Evolutionary conservation across 164 flowering plant genomes (phyloP).

Genomic region (Buxus sempervirens): DNA sequence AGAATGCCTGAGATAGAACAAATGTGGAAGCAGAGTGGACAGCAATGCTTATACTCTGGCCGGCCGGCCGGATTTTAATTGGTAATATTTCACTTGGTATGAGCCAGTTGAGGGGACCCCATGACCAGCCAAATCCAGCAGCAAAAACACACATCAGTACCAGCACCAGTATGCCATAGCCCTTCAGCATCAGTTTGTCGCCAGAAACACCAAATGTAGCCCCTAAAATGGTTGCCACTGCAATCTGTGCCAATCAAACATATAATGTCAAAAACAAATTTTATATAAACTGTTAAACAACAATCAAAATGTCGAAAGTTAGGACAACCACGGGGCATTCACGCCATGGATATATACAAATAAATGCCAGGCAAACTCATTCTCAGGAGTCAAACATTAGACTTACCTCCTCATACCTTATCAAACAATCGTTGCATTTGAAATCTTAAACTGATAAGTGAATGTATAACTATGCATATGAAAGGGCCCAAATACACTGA

Average conservation of each 20-base stretch:
- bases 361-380: too few species aligned
- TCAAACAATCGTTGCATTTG: too few species aligned
- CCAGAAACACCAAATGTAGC: conserved; percentile 40
- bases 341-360: too few species aligned
- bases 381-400: too few species aligned
- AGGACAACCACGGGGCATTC: too few species aligned
- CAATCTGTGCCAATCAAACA: conserved; percentile 27
- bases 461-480: too few species aligned
- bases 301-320: too few species aligned
- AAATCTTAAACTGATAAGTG: too few species aligned
- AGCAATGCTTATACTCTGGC: conserved; percentile 59
- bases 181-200: conserved; percentile 29
- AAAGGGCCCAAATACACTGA: too few species aligned
- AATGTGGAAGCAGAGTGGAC: conserved; percentile 54
- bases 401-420: too few species aligned
- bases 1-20: conserved; percentile 55
- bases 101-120: conserved; percentile 78
- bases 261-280: too few species aligned
- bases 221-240: conserved; percentile 40
- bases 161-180: conserved; percentile 35
- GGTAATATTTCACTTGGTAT: conserved; percentile 82
- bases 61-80: conserved; percentile 51
- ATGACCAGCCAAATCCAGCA: conserved; percentile 82
- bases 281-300: too few species aligned
- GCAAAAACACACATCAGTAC: conserved; percentile 57